Conservation (phyloP, 176 grass and related monocot species). For the Triticum timopheevii region DNA sequence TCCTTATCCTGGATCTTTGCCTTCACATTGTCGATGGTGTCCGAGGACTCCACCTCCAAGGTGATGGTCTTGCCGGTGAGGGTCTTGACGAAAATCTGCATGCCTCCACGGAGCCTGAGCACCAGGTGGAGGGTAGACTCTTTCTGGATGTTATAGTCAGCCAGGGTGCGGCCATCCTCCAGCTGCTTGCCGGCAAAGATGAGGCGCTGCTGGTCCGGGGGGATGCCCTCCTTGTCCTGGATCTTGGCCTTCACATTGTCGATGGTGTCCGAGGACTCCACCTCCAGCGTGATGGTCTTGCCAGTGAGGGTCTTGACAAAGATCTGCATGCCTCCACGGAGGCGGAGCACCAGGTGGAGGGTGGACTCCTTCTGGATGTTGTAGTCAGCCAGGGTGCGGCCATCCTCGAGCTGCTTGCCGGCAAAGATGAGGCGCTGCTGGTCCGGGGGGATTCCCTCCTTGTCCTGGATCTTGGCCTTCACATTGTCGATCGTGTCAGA, state of each 20-base stretch:
- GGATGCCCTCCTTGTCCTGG: constrained; percentile 73
- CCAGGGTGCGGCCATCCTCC: constrained; percentile 61
- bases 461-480: constrained; percentile 45
- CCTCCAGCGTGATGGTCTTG: constrained; percentile 73
- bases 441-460: constrained; percentile 78
- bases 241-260: constrained; percentile 81
- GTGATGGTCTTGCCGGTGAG: constrained; percentile 82
- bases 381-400: constrained; percentile 77
- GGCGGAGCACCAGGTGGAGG: constrained; percentile 68
- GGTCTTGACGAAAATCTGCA: constrained; percentile 77
- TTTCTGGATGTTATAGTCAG: constrained; percentile 83
- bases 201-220: constrained; percentile 61
- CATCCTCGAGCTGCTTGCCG: constrained; percentile 78
- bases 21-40: constrained; percentile 76
- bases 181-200: constrained; percentile 70
- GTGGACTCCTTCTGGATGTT: constrained; percentile 91
- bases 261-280: constrained; percentile 52
- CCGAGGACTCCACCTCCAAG: constrained; percentile 51
- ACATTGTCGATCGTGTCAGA: too few species aligned
- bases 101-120: constrained; percentile 26
- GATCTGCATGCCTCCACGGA: constrained; percentile 71
- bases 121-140: constrained; percentile 78
- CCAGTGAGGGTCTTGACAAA: constrained; percentile 68
- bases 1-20: constrained; percentile 68
- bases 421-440: constrained; percentile 81